A percentile compares a stretch with the other conserved stretches of the same genome.
Evolutionary conservation across 257 asterid species (phyloP).

Genomic region (Paraleonurus japonicus): DNA sequence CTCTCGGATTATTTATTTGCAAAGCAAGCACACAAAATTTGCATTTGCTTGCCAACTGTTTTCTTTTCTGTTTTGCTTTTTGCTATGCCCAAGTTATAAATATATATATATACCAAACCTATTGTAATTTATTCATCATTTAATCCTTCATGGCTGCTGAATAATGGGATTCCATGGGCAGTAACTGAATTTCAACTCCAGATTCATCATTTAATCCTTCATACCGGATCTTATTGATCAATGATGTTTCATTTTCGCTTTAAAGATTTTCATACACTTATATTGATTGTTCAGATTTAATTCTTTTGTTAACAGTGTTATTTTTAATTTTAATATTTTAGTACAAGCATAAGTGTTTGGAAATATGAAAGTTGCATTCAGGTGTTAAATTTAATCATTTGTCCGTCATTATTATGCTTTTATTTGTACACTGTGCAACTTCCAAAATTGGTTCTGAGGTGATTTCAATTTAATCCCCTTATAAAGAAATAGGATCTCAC

Average conservation of each 20-base stretch:
- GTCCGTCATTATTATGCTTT: not conserved
- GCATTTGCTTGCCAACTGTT: conserved; percentile 31
- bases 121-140: not conserved
- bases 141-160: conserved; percentile 6
- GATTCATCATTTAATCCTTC: conserved; percentile 1
- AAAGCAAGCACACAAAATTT: conserved; percentile 20
- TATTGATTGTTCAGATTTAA: not conserved
- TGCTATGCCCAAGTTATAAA: not conserved
- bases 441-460: not conserved
- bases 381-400: not conserved
- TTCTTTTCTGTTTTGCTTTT: not conserved
- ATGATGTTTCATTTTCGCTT: conserved; percentile 14
- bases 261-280: not conserved
- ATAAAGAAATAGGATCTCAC: not conserved
- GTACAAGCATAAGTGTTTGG: not conserved
- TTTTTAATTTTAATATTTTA: not conserved
- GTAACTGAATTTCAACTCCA: conserved; percentile 15
- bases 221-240: conserved; percentile 4
- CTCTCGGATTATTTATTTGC: conserved; percentile 27
- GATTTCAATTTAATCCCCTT: not conserved
- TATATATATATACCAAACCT: not conserved
- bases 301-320: not conserved
- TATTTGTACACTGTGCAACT: not conserved
- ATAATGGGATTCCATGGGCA: conserved; percentile 24
- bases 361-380: conserved; percentile 7